phyloP scores from a whole-genome alignment of 495 filamentous ascomycete species.

The Pseudotulostoma volvatum region DNA sequence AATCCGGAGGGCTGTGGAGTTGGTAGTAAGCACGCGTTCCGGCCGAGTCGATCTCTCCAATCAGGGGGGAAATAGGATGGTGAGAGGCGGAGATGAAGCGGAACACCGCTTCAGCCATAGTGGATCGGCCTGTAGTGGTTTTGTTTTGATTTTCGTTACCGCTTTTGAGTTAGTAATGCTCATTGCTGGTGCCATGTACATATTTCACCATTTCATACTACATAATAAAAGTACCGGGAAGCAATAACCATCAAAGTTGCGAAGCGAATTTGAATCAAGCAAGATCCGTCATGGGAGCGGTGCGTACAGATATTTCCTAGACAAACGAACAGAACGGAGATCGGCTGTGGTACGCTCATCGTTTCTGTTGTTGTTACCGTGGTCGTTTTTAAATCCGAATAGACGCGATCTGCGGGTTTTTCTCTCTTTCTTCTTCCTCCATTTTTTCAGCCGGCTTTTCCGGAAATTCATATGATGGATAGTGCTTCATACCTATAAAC shows the following conservation, averaged over 20 bases:
- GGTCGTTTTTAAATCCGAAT: too few species aligned
- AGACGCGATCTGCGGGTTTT: too few species aligned
- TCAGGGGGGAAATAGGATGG: slow-evolving; percentile 28
- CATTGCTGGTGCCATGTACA: not conserved
- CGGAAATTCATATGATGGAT: too few species aligned
- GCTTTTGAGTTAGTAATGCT: not conserved
- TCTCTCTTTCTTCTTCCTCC: too few species aligned
- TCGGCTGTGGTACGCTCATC: too few species aligned
- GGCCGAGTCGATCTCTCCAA: slow-evolving; percentile 67
- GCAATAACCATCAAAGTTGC: not conserved
- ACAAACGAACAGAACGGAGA: slow-evolving; percentile 88
- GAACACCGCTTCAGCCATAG: slow-evolving; percentile 95
- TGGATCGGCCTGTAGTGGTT: slow-evolving; percentile 39
- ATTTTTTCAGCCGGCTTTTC: too few species aligned
- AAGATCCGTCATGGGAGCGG: not conserved
- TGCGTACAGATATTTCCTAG: slow-evolving; percentile 82
- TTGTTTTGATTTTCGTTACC: too few species aligned
- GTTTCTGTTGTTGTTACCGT: too few species aligned
- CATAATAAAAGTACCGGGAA: not conserved
- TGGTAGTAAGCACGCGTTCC: slow-evolving; percentile 75
- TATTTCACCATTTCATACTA: not conserved
- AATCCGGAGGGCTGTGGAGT: slow-evolving; percentile 52
- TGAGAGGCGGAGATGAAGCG: slow-evolving; percentile 42
- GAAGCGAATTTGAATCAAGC: not conserved
- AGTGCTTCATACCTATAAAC: too few species aligned